A percentile compares a stretch with the other conserved stretches of the same genome.
Conservation (phyloP, 768 basidiomycete species). For the Panaeolus papilionaceus region DNA sequence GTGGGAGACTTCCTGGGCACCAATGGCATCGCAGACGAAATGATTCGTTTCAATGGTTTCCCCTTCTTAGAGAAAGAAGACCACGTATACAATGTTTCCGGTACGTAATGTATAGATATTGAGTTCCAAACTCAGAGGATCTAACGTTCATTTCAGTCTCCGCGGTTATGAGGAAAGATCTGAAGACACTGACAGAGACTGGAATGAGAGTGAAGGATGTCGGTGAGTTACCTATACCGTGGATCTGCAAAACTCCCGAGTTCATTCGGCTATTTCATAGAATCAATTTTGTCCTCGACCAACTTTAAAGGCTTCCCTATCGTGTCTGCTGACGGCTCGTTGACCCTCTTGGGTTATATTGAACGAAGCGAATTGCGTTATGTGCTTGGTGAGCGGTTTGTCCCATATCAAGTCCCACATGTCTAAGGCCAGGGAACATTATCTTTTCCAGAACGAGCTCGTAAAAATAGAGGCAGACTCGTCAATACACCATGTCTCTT, state of each 20-base stretch:
- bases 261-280: slow-evolving; percentile 44
- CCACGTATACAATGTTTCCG: slow-evolving; percentile 88
- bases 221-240: slow-evolving; percentile 55
- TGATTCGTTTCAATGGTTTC: slow-evolving; percentile 96
- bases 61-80: slow-evolving; percentile 98
- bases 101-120: slow-evolving; percentile 49
- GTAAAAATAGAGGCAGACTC: slow-evolving; percentile 63
- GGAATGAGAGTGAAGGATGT: slow-evolving; percentile 83
- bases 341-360: slow-evolving; percentile 85
- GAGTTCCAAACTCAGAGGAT: slow-evolving; percentile 12
- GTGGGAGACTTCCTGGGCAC: slow-evolving; percentile 95
- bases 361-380: slow-evolving; percentile 84
- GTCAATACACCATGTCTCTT: slow-evolving; percentile 80
- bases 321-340: slow-evolving; percentile 63
- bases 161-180: slow-evolving; percentile 86
- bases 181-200: slow-evolving; percentile 73
- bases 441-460: slow-evolving; percentile 66
- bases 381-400: slow-evolving; percentile 69
- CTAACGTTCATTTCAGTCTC: slow-evolving; percentile 61
- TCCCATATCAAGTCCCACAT: background rate
- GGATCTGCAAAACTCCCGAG: background rate
- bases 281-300: slow-evolving; percentile 71
- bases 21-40: slow-evolving; percentile 95
- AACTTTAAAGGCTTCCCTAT: slow-evolving; percentile 93
- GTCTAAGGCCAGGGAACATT: slow-evolving; percentile 17